A percentile compares a stretch with the other conserved stretches of the same genome.
Conservation (phyloP, 2,329 filamentous ascomycete species). For the Claviceps maximensis region DNA sequence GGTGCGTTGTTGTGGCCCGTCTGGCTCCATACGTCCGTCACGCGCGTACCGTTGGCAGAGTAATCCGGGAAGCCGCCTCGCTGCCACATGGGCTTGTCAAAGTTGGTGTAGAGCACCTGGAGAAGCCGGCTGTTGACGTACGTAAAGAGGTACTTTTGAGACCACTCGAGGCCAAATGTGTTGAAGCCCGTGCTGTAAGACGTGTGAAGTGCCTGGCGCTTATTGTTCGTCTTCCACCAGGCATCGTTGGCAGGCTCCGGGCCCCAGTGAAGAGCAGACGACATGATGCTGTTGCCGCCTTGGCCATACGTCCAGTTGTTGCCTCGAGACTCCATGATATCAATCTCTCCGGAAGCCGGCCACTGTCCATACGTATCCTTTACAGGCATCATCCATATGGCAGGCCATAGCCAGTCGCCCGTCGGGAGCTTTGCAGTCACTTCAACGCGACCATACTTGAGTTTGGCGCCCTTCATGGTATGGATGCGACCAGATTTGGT, state of each 20-base stretch:
- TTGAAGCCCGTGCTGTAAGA: conserved; percentile 59
- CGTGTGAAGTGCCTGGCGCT: conserved; percentile 60
- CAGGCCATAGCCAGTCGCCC: conserved; percentile 26
- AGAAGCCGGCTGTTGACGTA: conserved; percentile 71
- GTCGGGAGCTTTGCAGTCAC: conserved; percentile 62
- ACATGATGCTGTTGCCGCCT: conserved; percentile 70
- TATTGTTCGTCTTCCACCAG: conserved; percentile 75
- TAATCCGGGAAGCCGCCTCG: conserved; percentile 54
- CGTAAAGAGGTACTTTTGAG: conserved; percentile 75
- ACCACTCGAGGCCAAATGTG: conserved; percentile 76
- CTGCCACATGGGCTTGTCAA: conserved; percentile 53
- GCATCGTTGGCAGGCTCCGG: conserved; percentile 58
- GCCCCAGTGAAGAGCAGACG: conserved; percentile 72
- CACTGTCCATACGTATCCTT: conserved; percentile 60
- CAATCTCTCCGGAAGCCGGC: conserved; percentile 73
- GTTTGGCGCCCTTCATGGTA: conserved; percentile 54
- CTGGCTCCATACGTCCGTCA: conserved; percentile 50
- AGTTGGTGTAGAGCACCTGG: conserved; percentile 69
- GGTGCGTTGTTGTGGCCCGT: conserved; percentile 51
- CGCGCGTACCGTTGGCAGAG: conserved; percentile 50
- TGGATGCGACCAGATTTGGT: conserved; percentile 67
- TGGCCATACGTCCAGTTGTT: conserved; percentile 67
- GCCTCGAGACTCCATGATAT: conserved; percentile 67
- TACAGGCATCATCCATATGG: conserved; percentile 58
- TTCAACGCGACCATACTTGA: conserved; percentile 73